phyloP scores from a whole-genome alignment of 2,329 filamentous ascomycete species.

The Fusarium siculi region DNA sequence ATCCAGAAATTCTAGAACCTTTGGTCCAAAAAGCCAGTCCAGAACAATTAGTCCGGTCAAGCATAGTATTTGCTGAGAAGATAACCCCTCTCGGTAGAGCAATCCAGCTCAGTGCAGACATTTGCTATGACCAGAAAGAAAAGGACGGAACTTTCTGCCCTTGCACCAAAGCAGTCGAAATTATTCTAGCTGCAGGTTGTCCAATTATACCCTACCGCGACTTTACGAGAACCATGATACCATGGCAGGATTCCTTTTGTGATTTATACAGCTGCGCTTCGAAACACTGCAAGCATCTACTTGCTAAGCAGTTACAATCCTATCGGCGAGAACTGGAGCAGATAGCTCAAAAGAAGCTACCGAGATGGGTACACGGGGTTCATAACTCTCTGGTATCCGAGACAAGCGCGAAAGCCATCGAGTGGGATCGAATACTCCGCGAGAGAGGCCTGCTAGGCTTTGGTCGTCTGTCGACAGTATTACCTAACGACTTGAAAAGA shows the following conservation, averaged over 20 bases:
- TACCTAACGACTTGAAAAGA: rapidly evolving
- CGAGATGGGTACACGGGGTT: rapidly evolving
- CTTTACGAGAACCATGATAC: too few species aligned
- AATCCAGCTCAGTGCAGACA: background rate
- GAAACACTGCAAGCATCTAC: background rate
- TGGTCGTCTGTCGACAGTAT: background rate
- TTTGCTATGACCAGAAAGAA: background rate
- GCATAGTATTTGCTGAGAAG: rapidly evolving
- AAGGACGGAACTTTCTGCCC: background rate
- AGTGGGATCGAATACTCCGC: background rate
- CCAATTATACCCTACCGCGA: background rate
- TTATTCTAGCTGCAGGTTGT: background rate
- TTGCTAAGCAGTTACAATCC: background rate
- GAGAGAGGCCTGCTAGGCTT: rapidly evolving
- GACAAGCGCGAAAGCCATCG: background rate
- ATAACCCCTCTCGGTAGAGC: background rate
- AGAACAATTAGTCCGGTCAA: background rate
- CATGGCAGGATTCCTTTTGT: too few species aligned
- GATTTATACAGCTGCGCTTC: too few species aligned
- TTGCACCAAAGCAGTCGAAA: background rate
- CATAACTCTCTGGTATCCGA: background rate
- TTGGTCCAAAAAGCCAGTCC: background rate
- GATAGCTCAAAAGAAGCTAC: background rate
- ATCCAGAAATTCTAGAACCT: background rate
- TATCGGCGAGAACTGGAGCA: background rate